Conservation (phyloP, 108 stramenopile species). For the Seminavis robusta region DNA sequence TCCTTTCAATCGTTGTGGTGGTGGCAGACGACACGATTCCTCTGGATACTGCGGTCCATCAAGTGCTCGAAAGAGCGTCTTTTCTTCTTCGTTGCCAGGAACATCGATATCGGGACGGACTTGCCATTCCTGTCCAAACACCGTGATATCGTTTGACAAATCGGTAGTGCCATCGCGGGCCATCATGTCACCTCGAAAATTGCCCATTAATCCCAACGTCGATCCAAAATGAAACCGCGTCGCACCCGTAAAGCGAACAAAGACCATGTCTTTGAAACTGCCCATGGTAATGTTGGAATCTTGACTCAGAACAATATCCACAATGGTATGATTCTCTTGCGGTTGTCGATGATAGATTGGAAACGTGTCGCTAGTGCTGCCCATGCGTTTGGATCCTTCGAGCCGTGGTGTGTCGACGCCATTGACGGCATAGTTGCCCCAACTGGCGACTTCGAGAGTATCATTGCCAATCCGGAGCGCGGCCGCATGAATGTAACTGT, state of each 20-base stretch:
- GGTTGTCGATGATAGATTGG: background rate
- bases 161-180: background rate
- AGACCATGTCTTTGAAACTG: background rate
- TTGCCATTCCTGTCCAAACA: too few relatives aligned
- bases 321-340: background rate
- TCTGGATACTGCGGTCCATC: too few relatives aligned
- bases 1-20: too few relatives aligned
- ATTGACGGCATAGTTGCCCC: background rate
- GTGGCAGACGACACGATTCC: too few relatives aligned
- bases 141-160: too few relatives aligned
- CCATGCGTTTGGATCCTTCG: background rate
- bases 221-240: background rate
- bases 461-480: background rate
- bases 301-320: background rate
- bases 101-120: too few relatives aligned
- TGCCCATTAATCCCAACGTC: background rate
- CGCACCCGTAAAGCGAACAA: background rate
- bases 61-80: too few relatives aligned
- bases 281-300: background rate
- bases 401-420: too few relatives aligned
- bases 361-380: background rate
- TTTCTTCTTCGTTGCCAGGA: too few relatives aligned
- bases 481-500: background rate
- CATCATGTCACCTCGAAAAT: too few relatives aligned
- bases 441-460: background rate